Percentiles rank a stretch among this genome's conserved stretches.
phyloP scores from a whole-genome alignment of 2,329 filamentous ascomycete genomes.

The Bipolaris zeicola region DNA sequence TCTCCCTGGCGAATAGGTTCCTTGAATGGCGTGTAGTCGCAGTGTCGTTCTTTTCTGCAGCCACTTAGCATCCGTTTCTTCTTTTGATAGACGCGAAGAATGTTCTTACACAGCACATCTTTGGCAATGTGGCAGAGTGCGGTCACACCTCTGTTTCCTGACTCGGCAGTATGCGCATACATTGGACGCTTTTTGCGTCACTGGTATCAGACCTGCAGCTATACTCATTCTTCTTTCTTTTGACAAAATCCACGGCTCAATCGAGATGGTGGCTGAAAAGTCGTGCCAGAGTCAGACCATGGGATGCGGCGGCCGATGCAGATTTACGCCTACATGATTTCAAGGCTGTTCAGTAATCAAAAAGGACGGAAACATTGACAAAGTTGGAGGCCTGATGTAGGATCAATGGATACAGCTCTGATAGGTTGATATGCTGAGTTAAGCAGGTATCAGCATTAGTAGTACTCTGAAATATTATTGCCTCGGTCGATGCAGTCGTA shows the following conservation, averaged over 20 bases:
- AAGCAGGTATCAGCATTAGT: neutral
- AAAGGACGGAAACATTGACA: neutral
- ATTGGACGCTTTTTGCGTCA: conserved; percentile 16
- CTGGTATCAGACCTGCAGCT: conserved; percentile 12
- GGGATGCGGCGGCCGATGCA: conserved; percentile 3
- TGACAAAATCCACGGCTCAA: neutral
- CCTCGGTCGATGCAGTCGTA: too few species aligned
- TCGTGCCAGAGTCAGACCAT: neutral
- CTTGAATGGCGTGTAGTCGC: conserved; percentile 21
- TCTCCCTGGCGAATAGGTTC: conserved; percentile 1
- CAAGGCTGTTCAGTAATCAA: neutral
- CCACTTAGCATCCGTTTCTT: conserved; percentile 5
- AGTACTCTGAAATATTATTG: neutral
- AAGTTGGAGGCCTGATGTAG: too few species aligned
- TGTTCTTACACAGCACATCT: neutral
- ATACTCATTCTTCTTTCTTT: neutral
- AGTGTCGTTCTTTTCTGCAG: conserved; percentile 2
- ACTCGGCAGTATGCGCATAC: conserved; percentile 20
- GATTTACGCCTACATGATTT: neutral
- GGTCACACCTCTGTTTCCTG: conserved; percentile 22
- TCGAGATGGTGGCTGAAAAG: neutral
- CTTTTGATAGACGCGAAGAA: conserved; percentile 2
- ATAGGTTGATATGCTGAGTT: neutral
- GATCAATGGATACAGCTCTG: neutral
- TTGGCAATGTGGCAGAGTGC: conserved; percentile 4